Evolutionary conservation across 179 eudicot species (phyloP).

Genomic region (Nepenthes alata): DNA sequence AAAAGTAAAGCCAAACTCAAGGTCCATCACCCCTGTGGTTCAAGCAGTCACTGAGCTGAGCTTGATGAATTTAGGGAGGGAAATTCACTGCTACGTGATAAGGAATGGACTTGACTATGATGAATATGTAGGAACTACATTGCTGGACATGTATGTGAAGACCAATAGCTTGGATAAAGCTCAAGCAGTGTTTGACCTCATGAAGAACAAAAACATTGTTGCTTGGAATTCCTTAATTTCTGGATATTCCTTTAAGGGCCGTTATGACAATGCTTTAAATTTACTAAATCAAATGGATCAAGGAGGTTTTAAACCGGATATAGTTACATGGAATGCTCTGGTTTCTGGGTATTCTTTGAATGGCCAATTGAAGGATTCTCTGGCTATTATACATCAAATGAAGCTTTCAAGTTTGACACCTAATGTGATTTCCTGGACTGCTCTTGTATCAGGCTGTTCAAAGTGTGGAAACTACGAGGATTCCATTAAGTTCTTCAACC

Average conservation of each 20-base stretch:
- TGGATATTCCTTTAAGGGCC: constrained; percentile 46
- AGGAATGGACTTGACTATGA: constrained; percentile 40
- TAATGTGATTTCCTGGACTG: constrained; percentile 46
- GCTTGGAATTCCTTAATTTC: constrained; percentile 49
- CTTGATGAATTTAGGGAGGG: constrained; percentile 28
- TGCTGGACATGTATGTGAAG: constrained; percentile 61
- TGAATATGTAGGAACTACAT: constrained; percentile 35
- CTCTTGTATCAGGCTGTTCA: constrained; percentile 43
- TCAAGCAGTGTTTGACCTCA: constrained; percentile 24
- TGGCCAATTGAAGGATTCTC: constrained; percentile 26
- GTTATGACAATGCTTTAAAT: constrained; percentile 21
- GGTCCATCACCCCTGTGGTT: constrained; percentile 35
- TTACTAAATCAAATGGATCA: constrained; percentile 28
- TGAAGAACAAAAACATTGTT: constrained; percentile 30
- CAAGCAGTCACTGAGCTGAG: constrained; percentile 43
- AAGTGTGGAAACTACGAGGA: constrained; percentile 31
- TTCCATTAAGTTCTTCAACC: constrained; percentile 22
- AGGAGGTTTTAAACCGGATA: constrained; percentile 37
- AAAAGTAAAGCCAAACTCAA: constrained; percentile 28
- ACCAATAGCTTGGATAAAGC: constrained; percentile 26
- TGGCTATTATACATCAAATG: constrained; percentile 24
- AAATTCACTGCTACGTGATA: constrained; percentile 37
- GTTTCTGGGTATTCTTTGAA: constrained; percentile 39
- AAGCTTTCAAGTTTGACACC: constrained; percentile 31
- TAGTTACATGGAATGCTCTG: constrained; percentile 39